Percentiles rank a stretch among this genome's conserved stretches.
These are phyloP conservation scores for Fraxinus baroniana DNA, from an alignment of 305 asterid species.

Conservation along the genomic window DNA sequence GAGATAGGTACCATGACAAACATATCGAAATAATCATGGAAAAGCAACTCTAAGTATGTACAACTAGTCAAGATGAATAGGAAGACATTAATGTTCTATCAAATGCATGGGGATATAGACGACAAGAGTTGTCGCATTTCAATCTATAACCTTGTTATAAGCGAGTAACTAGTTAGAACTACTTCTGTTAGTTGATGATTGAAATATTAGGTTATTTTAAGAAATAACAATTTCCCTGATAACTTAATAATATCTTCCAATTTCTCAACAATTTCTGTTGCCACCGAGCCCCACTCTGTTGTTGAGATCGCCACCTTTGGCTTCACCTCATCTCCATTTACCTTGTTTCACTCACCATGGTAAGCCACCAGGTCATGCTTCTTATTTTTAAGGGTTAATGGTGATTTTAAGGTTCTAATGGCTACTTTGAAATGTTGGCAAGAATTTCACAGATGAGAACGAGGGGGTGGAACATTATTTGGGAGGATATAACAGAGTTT, in stretches of 20 bases:
- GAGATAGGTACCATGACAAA: background rate
- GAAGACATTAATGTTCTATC: background rate
- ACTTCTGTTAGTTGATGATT: background rate
- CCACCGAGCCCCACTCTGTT: background rate
- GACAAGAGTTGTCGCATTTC: background rate
- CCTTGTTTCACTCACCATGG: background rate
- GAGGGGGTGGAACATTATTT: background rate
- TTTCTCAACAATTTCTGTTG: background rate
- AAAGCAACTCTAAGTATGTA: background rate
- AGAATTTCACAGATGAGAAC: background rate
- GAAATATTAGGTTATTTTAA: background rate
- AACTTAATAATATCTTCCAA: background rate
- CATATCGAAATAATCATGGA: background rate
- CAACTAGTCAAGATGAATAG: background rate
- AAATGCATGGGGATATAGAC: background rate
- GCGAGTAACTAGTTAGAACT: background rate
- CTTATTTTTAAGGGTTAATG: background rate
- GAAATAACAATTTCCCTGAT: background rate
- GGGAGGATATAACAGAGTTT: background rate
- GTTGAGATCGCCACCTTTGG: too few species aligned
- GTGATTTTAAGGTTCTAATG: background rate
- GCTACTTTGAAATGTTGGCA: background rate
- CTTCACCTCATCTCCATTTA: background rate
- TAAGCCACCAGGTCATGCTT: background rate
- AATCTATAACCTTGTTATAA: background rate